Percentiles rank a stretch among this genome's conserved stretches.
Evolutionary conservation across 192 early-diverging fungal species (phyloP).

Genomic region (Allomyces macrogynus): DNA sequence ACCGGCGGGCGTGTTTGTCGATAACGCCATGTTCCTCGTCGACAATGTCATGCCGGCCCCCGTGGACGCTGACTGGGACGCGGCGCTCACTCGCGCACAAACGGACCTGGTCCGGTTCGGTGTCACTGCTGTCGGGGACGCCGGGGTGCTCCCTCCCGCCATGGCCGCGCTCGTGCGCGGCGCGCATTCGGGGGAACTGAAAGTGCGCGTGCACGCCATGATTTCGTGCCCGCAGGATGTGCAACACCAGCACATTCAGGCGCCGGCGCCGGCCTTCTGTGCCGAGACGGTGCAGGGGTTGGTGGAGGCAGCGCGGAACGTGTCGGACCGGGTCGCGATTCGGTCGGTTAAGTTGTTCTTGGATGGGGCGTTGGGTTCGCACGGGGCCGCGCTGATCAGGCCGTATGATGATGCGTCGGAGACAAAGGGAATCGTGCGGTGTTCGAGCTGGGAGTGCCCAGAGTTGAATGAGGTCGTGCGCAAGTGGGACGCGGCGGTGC

Average conservation of each 20-base stretch:
- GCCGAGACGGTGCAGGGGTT: neutral
- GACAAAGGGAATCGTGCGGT: conserved; percentile 4
- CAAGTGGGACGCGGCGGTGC: neutral
- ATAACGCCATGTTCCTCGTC: conserved; percentile 28
- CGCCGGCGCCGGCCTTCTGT: conserved; percentile 2
- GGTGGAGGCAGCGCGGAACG: neutral
- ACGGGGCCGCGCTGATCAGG: neutral
- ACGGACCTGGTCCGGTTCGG: conserved; percentile 15
- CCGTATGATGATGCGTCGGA: conserved; percentile 1
- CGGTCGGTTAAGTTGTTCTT: conserved; percentile 29
- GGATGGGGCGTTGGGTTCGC: conserved; percentile 30
- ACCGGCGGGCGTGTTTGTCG: conserved; percentile 23
- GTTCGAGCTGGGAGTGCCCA: conserved; percentile 5
- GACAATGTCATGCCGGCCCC: conserved; percentile 6
- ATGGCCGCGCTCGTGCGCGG: conserved; percentile 11
- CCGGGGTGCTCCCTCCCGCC: conserved; percentile 12
- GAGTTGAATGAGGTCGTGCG: neutral
- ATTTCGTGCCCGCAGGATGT: conserved; percentile 7
- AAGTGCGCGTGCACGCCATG: conserved; percentile 17
- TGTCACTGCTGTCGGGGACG: conserved; percentile 36
- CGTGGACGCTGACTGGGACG: conserved; percentile 2
- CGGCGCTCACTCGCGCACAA: conserved; percentile 14
- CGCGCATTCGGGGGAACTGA: conserved; percentile 3
- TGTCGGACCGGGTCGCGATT: conserved; percentile 12
- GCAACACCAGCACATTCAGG: conserved; percentile 9